phyloP scores from a whole-genome alignment of 495 filamentous ascomycete genomes.

The Halenospora varia region DNA sequence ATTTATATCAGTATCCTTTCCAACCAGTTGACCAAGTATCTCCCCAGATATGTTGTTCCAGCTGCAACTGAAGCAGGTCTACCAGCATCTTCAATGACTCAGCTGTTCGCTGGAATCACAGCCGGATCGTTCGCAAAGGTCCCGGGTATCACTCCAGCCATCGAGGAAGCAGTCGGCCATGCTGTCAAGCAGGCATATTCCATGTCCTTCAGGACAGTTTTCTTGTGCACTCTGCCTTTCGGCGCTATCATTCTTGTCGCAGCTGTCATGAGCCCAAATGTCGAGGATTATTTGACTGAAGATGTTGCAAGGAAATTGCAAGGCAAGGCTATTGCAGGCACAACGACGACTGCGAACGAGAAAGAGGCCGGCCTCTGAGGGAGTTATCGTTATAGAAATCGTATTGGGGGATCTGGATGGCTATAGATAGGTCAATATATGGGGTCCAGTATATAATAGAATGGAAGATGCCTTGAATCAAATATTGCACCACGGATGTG shows the following conservation, averaged over 20 bases:
- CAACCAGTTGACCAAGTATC: slow-evolving; percentile 34
- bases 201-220: background rate
- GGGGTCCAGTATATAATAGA: too few species aligned
- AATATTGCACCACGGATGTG: too few species aligned
- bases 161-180: slow-evolving; percentile 9
- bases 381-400: too few species aligned
- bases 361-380: background rate
- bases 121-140: slow-evolving; percentile 26
- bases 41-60: slow-evolving; percentile 29
- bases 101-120: slow-evolving; percentile 31
- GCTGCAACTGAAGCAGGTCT: slow-evolving; percentile 29
- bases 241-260: background rate
- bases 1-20: slow-evolving; percentile 45
- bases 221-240: background rate
- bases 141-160: slow-evolving; percentile 33
- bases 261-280: background rate
- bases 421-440: too few species aligned
- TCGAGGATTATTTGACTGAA: background rate
- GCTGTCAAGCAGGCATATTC: background rate
- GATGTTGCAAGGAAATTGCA: background rate
- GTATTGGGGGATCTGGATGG: too few species aligned
- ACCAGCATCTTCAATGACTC: slow-evolving; percentile 29
- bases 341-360: background rate
- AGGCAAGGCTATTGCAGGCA: background rate
- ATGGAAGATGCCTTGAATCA: too few species aligned